These are phyloP conservation scores for Trichoderma gamsii DNA, from an alignment of 495 filamentous ascomycete species.

Conservation along the genomic window DNA sequence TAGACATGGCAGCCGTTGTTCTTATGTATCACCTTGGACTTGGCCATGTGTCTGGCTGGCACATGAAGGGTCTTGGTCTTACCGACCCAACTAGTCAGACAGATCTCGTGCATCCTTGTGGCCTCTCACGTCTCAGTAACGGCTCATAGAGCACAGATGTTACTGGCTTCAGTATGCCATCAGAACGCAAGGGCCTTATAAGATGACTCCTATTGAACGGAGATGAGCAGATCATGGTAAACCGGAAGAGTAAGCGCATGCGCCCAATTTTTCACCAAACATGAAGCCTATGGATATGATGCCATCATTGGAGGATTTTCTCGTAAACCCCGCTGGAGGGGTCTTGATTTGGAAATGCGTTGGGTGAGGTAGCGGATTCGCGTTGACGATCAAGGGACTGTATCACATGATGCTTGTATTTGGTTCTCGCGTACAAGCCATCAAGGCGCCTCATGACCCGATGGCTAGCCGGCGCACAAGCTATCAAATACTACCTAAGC, in stretches of 20 bases:
- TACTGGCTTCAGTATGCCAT: no score
- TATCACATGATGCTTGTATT: neutral
- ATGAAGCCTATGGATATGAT: neutral
- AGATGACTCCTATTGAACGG: no score
- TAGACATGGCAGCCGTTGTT: neutral
- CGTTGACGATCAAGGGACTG: neutral
- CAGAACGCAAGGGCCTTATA: no score
- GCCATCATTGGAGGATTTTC: neutral
- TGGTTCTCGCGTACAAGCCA: no score
- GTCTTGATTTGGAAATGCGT: neutral
- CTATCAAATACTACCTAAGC: no score
- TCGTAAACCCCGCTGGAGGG: neutral
- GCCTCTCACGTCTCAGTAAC: neutral
- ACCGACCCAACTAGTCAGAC: neutral
- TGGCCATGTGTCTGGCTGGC: conserved; percentile 1
- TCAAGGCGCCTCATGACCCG: no score
- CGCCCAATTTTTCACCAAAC: neutral
- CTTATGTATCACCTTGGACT: neutral
- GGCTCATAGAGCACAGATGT: no score
- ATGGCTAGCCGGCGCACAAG: no score
- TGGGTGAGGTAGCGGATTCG: neutral
- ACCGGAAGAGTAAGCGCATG: neutral
- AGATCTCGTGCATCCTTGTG: conserved; percentile 3
- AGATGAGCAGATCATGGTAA: no score
- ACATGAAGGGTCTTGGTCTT: neutral